These are phyloP conservation scores for Pseudoscleropodium purum DNA, from an alignment of 225 moss, liverwort and hornwort species.

Conservation along the genomic window DNA sequence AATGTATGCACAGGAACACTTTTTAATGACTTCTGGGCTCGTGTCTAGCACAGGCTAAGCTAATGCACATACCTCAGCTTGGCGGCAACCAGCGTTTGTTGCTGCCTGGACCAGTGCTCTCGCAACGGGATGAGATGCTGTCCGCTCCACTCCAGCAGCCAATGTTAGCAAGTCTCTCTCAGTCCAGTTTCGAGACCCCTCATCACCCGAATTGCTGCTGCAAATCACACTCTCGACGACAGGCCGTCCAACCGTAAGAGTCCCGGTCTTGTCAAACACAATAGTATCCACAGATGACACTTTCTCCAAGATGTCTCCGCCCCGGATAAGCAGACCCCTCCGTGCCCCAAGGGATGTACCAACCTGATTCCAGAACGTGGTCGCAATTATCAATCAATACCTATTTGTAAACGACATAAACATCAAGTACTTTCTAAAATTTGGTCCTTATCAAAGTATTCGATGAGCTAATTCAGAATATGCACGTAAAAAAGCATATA, in stretches of 20 bases:
- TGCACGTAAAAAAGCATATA: neutral
- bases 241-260: conserved; percentile 84
- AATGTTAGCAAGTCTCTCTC: conserved; percentile 72
- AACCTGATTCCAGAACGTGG: conserved; percentile 41
- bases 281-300: conserved; percentile 74
- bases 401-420: neutral
- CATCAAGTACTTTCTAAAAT: neutral
- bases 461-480: neutral
- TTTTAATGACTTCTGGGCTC: neutral
- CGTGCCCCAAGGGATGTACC: conserved; percentile 97
- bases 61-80: conserved; percentile 38
- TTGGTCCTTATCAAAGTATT: neutral
- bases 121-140: conserved; percentile 88
- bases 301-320: conserved; percentile 90
- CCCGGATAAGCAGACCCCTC: conserved; percentile 89
- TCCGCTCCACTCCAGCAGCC: conserved; percentile 92
- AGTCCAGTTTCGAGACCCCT: conserved; percentile 30
- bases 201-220: conserved; percentile 11
- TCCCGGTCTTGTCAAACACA: conserved; percentile 97
- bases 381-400: conserved; percentile 5
- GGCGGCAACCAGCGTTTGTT: conserved; percentile 58
- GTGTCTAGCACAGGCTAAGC: neutral
- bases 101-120: conserved; percentile 91
- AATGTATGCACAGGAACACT: neutral
- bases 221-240: conserved; percentile 65